A percentile compares a stretch with the other conserved stretches of the same genome.
Conservation (phyloP, 768 basidiomycete genomes). For the Lactarius tabidus region DNA sequence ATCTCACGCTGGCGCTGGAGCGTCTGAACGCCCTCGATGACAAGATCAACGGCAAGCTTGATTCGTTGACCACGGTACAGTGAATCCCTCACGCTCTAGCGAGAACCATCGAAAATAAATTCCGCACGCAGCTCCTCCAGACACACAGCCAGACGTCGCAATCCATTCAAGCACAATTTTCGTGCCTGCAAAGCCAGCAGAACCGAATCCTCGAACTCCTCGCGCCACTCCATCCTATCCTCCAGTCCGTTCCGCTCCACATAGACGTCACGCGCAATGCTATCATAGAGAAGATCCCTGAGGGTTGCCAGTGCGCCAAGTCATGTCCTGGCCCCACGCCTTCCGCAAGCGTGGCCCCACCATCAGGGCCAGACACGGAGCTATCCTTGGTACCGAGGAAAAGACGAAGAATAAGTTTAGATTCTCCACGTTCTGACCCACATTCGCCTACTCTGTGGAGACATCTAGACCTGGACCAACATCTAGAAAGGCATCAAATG, state of each 20-base stretch:
- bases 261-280: conserved; percentile 38
- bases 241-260: conserved; percentile 57
- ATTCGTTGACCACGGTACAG: conserved; percentile 20
- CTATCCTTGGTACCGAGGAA: not conserved
- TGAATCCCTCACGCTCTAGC: not conserved
- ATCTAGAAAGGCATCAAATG: not conserved
- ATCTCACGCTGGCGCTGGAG: conserved; percentile 19
- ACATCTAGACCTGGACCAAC: not conserved
- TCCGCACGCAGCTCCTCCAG: conserved; percentile 16
- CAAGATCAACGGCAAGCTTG: conserved; percentile 26
- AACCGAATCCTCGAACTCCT: conserved; percentile 50
- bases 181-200: conserved; percentile 48
- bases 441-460: not conserved
- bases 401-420: conserved; percentile 2
- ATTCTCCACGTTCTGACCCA: not conserved
- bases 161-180: conserved; percentile 24
- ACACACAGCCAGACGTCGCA: conserved; percentile 11
- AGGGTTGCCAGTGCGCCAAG: conserved; percentile 12
- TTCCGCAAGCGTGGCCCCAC: not conserved
- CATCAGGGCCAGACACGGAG: not conserved
- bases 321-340: not conserved
- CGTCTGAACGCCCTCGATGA: conserved; percentile 29
- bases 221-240: conserved; percentile 54
- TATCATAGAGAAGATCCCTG: conserved; percentile 27
- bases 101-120: not conserved